Conservation (phyloP, 257 asterid genomes). For the Dorcoceras hygrometricum region DNA sequence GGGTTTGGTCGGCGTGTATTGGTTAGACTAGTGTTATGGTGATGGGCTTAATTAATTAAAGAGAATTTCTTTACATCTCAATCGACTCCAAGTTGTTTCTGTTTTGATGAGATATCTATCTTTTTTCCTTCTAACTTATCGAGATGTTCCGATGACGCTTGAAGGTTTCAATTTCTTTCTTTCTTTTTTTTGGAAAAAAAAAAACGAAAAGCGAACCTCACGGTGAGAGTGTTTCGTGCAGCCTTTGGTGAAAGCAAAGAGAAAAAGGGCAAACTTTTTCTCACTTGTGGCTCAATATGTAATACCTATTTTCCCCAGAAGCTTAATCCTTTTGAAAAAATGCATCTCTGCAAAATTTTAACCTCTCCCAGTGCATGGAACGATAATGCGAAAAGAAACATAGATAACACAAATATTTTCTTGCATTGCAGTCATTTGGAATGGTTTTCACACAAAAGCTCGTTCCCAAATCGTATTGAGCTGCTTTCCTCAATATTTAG, state of each 20-base stretch:
- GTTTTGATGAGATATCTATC: background rate
- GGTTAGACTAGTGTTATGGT: slow-evolving; percentile 12
- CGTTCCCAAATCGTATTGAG: background rate
- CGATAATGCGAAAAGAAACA: background rate
- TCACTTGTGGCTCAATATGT: background rate
- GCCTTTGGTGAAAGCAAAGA: background rate
- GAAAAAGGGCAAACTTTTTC: background rate
- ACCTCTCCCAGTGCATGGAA: background rate
- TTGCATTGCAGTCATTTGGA: background rate
- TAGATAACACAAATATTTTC: background rate
- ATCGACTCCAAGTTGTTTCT: slow-evolving; percentile 4
- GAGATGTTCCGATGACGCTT: background rate
- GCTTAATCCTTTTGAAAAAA: background rate
- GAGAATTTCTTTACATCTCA: slow-evolving; percentile 3
- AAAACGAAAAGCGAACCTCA: background rate
- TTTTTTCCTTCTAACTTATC: background rate
- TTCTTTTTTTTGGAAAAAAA: too few relatives aligned
- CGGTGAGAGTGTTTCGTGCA: background rate
- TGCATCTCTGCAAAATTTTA: background rate
- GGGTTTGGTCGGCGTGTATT: slow-evolving; percentile 14
- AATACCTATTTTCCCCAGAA: background rate
- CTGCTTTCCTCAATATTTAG: background rate
- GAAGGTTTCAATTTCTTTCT: background rate
- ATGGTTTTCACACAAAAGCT: background rate
- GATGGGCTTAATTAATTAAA: slow-evolving; percentile 8